A percentile compares a stretch with the other conserved stretches of the same genome.
Evolutionary conservation across 192 early-diverging fungal species (phyloP).

Genomic region (Coemansia sp.): DNA sequence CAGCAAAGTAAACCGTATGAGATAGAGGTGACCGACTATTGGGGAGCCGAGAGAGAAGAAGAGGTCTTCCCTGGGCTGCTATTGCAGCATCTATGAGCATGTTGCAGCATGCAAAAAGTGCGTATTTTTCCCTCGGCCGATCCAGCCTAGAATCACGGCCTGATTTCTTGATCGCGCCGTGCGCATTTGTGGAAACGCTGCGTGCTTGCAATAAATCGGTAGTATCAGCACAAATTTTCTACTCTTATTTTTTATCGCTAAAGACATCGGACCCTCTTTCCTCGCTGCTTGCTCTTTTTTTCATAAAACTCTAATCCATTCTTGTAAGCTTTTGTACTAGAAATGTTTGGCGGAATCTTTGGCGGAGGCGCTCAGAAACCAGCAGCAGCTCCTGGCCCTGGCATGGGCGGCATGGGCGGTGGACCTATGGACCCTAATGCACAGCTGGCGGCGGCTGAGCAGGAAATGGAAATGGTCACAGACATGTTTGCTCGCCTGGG

Average conservation of each 20-base stretch:
- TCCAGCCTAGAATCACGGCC: too few relatives aligned
- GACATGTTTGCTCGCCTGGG: slow-evolving; percentile 75
- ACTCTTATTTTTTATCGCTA: not conserved
- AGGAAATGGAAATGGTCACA: slow-evolving; percentile 79
- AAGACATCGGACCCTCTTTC: slow-evolving; percentile 1
- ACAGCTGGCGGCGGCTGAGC: slow-evolving; percentile 59
- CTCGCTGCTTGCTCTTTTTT: not conserved
- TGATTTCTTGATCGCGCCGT: too few relatives aligned
- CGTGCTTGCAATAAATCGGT: too few relatives aligned
- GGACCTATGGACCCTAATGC: slow-evolving; percentile 46
- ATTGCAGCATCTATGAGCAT: too few relatives aligned
- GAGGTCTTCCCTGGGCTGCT: too few relatives aligned
- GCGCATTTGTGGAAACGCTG: too few relatives aligned
- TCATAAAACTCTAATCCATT: not conserved
- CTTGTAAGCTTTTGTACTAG: not conserved
- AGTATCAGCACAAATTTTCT: not conserved
- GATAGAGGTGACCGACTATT: too few relatives aligned
- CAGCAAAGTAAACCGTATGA: too few relatives aligned
- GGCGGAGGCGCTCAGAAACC: slow-evolving; percentile 32
- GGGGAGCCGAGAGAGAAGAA: too few relatives aligned
- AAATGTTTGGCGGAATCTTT: slow-evolving; percentile 48
- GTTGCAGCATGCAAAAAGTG: too few relatives aligned
- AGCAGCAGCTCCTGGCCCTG: slow-evolving; percentile 4
- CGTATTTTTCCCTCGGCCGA: too few relatives aligned
- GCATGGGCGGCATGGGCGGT: slow-evolving; percentile 19